Evolutionary conservation across 768 basidiomycete species (phyloP).

Genomic region (Boletus fagicola): DNA sequence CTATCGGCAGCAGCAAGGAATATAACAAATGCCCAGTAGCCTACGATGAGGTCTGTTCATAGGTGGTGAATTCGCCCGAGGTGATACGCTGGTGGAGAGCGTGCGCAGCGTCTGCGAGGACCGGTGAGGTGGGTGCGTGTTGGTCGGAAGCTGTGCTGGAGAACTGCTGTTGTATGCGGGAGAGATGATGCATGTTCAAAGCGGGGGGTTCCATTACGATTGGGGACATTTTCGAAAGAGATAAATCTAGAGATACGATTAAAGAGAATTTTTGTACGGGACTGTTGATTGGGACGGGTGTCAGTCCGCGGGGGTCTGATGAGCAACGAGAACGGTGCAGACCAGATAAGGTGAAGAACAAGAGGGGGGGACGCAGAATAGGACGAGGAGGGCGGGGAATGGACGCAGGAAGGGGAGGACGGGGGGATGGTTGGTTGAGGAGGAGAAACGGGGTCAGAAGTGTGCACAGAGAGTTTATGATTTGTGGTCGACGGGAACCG

Average conservation of each 20-base stretch:
- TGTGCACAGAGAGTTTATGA: conserved; percentile 32
- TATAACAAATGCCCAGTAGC: too few species aligned
- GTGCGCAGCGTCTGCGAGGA: conserved; percentile 22
- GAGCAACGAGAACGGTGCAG: background rate
- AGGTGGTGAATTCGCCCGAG: conserved; percentile 29
- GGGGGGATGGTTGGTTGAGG: conserved; percentile 15
- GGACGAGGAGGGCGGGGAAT: background rate
- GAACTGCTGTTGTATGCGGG: conserved; percentile 50
- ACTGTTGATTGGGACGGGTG: conserved; percentile 16
- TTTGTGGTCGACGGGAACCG: conserved; percentile 38
- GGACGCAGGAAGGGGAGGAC: background rate
- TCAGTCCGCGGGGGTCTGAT: conserved; percentile 1
- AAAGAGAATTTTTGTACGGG: conserved; percentile 23
- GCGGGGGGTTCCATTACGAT: conserved; percentile 56
- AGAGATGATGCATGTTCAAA: conserved; percentile 51
- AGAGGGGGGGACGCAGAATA: background rate
- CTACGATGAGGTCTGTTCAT: too few species aligned
- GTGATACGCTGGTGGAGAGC: conserved; percentile 31
- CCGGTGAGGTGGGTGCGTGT: conserved; percentile 23
- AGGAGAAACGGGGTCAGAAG: conserved; percentile 30
- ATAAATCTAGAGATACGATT: conserved; percentile 36
- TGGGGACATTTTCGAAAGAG: conserved; percentile 47
- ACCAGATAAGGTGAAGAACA: background rate
- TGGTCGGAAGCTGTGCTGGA: conserved; percentile 34
- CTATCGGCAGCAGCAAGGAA: too few species aligned